These are phyloP conservation scores for Cystofilobasidium capitatum DNA, from an alignment of 768 basidiomycete species.

Conservation along the genomic window DNA sequence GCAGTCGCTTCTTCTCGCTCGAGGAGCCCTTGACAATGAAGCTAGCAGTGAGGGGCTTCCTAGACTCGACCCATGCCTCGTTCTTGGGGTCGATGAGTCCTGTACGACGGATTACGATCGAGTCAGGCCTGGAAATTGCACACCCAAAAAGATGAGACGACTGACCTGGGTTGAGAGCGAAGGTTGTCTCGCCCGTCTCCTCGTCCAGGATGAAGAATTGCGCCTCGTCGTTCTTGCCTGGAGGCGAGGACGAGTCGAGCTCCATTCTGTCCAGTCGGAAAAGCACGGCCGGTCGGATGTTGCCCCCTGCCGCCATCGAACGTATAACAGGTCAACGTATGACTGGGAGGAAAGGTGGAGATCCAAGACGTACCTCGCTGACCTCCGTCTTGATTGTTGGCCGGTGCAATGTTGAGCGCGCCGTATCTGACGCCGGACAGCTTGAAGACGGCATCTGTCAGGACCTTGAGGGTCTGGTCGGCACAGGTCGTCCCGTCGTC, in stretches of 20 bases:
- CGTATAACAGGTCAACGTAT: neutral
- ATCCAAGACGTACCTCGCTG: neutral
- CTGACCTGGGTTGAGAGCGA: neutral
- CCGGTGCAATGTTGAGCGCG: slow-evolving; percentile 45
- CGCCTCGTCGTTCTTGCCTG: slow-evolving; percentile 2
- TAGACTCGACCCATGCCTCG: slow-evolving; percentile 49
- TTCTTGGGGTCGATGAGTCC: slow-evolving; percentile 47
- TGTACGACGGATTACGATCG: neutral
- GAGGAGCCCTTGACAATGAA: slow-evolving; percentile 40
- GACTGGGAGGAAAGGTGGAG: neutral
- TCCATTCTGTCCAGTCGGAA: slow-evolving; percentile 33
- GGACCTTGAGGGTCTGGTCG: neutral
- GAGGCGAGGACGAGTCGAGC: slow-evolving; percentile 4
- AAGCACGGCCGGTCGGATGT: slow-evolving; percentile 52
- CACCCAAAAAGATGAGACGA: neutral
- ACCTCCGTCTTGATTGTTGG: slow-evolving; percentile 53
- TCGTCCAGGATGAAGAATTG: neutral
- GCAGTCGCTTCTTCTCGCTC: slow-evolving; percentile 45
- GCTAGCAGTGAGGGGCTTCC: slow-evolving; percentile 54
- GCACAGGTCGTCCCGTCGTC: neutral
- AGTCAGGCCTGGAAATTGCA: neutral
- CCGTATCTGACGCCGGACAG: slow-evolving; percentile 28
- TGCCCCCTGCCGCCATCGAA: slow-evolving; percentile 47
- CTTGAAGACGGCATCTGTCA: slow-evolving; percentile 43
- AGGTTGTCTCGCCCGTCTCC: slow-evolving; percentile 1